Base-by-base conservation (phyloP, 2,329 filamentous ascomycete species). In the Diaporthe eres region DNA sequence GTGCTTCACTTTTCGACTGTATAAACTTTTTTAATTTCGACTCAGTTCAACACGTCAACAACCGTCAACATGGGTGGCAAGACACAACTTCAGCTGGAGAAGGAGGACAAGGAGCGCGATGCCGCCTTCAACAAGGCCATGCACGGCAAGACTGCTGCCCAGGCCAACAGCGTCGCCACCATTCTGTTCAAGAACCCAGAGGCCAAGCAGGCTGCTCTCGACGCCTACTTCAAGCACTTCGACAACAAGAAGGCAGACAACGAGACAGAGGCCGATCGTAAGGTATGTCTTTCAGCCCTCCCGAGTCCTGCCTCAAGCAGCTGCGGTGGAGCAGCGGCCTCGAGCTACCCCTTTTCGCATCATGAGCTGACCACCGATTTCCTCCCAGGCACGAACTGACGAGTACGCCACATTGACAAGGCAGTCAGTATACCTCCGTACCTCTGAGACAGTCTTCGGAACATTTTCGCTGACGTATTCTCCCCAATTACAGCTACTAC, bases 381-480 rank as follows among this genome's bases (percentile, higher is more conserved):
- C 51, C 71, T 75, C 60, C 79, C 82, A 95, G 93, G 90, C 94
- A 79, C 92, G 95, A 83, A 92, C 93, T 82, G 93, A 93, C 77
- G 94, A 98, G 87, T 98, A 98, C 85, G 96, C 96, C 72, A 97
- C 95, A 49, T 87, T 98, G 83, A 98, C 96, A 65, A 92, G 94
- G 89, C 95, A 98, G 93, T 97, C 90, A 81, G 93, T 89, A 55
- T 7, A n/a, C 42, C 2, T 28, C 9, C 12, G n/a, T 15, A 15
- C 6, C 47, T 12, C 34, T 3, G 39, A 1, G 3, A 22, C 5
- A n/a, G 22, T 31, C 10, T 68, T 51, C 17, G 37, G 15, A 57
- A 17, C 28, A 34, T 49, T 60, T 60, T 9, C 39, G 44, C 79
- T 83, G 75, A 82, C 80, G 22, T 25, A 22, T 10, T 17, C 51